Conservation (phyloP, 257 asterid genomes). For the Ballota nigra region DNA sequence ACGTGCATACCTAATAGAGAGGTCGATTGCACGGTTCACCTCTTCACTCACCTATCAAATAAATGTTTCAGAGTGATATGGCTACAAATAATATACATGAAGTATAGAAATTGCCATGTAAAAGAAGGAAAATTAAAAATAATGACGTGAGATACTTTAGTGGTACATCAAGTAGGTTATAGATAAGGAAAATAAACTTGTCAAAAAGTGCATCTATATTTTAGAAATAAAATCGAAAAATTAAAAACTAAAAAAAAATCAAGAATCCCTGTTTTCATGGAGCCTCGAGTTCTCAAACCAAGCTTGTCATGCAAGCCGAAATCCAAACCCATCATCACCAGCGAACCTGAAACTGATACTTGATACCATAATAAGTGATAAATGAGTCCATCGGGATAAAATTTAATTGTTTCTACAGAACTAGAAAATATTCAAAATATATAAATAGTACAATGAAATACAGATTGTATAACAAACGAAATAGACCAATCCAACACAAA, state of each 20-base stretch:
- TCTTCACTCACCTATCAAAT: conserved; percentile 58
- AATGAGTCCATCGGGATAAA: background rate
- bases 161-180: background rate
- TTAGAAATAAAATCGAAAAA: background rate
- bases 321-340: background rate
- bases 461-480: background rate
- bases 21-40: conserved; percentile 34
- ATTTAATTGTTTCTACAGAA: too few species aligned
- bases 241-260: background rate
- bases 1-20: conserved; percentile 40
- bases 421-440: background rate
- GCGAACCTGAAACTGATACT: background rate
- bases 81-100: background rate
- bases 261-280: background rate
- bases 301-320: background rate
- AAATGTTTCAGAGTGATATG: background rate
- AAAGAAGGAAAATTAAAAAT: background rate
- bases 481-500: too few species aligned
- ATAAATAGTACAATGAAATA: background rate
- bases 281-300: background rate
- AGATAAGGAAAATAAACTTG: background rate
- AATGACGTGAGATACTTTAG: background rate
- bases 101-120: background rate
- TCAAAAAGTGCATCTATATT: background rate
- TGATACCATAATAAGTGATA: background rate